These are phyloP conservation scores for Colletotrichum falcatum DNA, from an alignment of 2,329 filamentous ascomycete genomes.

Conservation along the genomic window DNA sequence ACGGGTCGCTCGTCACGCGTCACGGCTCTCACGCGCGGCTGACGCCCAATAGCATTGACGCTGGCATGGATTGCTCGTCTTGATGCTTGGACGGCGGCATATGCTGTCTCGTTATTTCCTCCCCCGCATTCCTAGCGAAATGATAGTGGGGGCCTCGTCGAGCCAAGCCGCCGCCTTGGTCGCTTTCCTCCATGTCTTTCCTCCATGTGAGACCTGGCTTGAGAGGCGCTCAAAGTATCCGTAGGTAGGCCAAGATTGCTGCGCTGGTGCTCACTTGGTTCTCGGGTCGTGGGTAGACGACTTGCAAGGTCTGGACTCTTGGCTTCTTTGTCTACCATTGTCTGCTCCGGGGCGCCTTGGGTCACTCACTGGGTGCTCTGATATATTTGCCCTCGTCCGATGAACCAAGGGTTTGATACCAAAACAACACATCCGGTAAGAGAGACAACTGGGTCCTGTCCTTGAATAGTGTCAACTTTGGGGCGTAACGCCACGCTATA, in stretches of 20 bases:
- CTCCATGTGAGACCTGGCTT: neutral
- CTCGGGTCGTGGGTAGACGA: neutral
- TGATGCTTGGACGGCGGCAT: constrained; percentile 4
- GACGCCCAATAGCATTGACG: neutral
- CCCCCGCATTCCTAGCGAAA: constrained; percentile 36
- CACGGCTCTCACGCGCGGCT: constrained; percentile 24
- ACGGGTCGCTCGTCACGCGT: no score
- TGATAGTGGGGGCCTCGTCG: constrained; percentile 15
- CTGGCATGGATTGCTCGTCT: neutral
- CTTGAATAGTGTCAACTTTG: constrained; percentile 21
- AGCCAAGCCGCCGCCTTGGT: neutral
- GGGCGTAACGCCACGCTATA: constrained; percentile 31
- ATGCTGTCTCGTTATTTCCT: neutral
- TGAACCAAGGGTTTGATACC: neutral
- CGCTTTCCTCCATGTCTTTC: neutral
- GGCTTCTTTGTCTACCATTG: neutral
- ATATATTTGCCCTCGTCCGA: neutral
- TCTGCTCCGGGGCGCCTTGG: neutral
- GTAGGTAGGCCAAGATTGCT: neutral
- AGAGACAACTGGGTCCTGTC: neutral
- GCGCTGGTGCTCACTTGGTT: neutral
- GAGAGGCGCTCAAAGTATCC: neutral
- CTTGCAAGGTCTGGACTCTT: neutral
- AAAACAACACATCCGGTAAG: neutral
- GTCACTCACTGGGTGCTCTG: neutral